Evolutionary conservation across 2,329 filamentous ascomycete species (phyloP), one percentile per base, ranked within the genome.

Genomic region (Beauveria sp.): DNA sequence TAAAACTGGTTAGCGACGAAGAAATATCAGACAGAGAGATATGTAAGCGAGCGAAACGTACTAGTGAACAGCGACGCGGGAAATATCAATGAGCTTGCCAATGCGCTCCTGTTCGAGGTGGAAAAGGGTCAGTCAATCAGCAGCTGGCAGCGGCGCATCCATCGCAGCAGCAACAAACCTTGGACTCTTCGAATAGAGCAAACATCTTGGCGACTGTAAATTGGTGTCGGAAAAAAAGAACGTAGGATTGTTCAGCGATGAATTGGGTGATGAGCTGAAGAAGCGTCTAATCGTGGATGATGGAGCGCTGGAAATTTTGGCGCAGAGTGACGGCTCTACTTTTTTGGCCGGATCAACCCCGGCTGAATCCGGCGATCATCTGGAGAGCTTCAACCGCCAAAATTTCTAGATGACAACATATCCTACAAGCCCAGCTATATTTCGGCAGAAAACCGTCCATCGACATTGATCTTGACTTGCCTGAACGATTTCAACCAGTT

Each of bases 21-120:
- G n/a, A 20, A 12, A 18, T 46, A 5, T 20, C 51, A 22, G 9
- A 16, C 18, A 43, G n/a, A 57, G 4, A n/a, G 1, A 26, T 8
- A 10, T 5, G 18, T 14, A 45, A 0, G 20, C 9, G 18, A 47
- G 57, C 10, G 22, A 30, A 30, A 73, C 89, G 67, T 85, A 96
- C 91, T 98, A 99, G 81, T 99, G 95, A 72, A 99, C 89, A 63
- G 90, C 92, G 70, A 97, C 88, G 71, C 93, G 87, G 87, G 92
- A 95, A 75, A 97, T 81, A 77, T 98, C 95, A 75, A 99, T 95
- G 79, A 98, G 84, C 82, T 93, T 93, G 72, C 90, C 88, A 78
- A 99, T 96, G 82, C 95, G 92, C 88, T 99, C 95, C 93, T 97
- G 70, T 67, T 50, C n/a, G 38, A 58, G 28, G 56, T 22, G 7